Evolutionary conservation across 805 yeast genomes (phyloP).

Genomic region (Metschnikowia picachoensis): DNA sequence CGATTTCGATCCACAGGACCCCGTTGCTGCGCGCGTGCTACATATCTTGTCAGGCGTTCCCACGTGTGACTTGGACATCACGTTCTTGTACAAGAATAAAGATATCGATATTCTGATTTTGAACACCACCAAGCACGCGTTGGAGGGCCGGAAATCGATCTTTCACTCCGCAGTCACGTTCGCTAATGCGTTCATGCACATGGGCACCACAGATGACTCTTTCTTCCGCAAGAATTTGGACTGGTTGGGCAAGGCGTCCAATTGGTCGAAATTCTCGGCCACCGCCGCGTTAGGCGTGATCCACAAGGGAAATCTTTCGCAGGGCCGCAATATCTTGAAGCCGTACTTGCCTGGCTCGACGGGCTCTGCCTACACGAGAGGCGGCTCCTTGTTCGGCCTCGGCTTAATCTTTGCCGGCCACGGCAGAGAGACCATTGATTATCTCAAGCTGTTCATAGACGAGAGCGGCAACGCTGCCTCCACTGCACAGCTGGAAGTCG

Average conservation of each 20-base stretch:
- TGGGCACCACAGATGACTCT: slow-evolving; percentile 93
- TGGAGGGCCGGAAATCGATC: slow-evolving; percentile 90
- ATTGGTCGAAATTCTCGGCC: slow-evolving; percentile 97
- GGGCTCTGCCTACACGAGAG: slow-evolving; percentile 85
- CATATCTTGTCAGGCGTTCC: slow-evolving; percentile 86
- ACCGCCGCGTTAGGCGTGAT: slow-evolving; percentile 98
- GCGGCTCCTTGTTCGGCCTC: slow-evolving; percentile 90
- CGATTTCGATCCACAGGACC: slow-evolving; percentile 22
- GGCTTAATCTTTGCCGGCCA: slow-evolving; percentile 96
- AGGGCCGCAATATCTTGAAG: slow-evolving; percentile 79
- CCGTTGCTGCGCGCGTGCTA: slow-evolving; percentile 44
- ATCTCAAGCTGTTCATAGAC: slow-evolving; percentile 66
- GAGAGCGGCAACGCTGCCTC: slow-evolving; percentile 65
- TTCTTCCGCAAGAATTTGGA: slow-evolving; percentile 88
- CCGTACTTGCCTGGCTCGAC: slow-evolving; percentile 86
- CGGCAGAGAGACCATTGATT: slow-evolving; percentile 81
- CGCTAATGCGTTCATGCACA: slow-evolving; percentile 90
- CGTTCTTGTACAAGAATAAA: slow-evolving; percentile 82
- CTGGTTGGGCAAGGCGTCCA: slow-evolving; percentile 96
- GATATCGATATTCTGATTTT: slow-evolving; percentile 81
- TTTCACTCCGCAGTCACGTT: slow-evolving; percentile 96
- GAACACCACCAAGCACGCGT: slow-evolving; percentile 70
- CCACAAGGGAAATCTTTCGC: slow-evolving; percentile 89
- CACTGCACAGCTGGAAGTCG: slow-evolving; percentile 68
- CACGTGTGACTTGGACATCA: slow-evolving; percentile 86